Evolutionary conservation across 1,139 yeast species (phyloP).

Genomic region (Kurtzmaniella quercitrusa): DNA sequence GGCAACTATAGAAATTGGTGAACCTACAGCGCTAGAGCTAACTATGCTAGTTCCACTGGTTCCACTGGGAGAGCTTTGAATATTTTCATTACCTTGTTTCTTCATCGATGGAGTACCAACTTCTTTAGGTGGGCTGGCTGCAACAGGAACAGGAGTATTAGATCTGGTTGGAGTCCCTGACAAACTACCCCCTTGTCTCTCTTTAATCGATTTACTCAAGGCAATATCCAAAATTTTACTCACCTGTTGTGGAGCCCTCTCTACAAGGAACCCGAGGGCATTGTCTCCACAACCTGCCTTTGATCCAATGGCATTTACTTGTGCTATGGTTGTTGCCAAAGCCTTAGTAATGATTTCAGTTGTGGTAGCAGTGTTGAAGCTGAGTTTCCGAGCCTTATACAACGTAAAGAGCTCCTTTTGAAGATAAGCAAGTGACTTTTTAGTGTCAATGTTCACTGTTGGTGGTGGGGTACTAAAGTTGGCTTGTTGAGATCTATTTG

Average conservation of each 20-base stretch:
- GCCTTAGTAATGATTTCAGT: constrained; percentile 87
- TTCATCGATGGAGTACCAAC: neutral
- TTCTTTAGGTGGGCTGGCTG: neutral
- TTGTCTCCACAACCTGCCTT: constrained; percentile 80
- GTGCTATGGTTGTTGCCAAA: constrained; percentile 88
- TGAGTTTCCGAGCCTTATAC: constrained; percentile 64
- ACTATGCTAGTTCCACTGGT: too few relatives aligned
- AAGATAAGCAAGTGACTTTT: constrained; percentile 59
- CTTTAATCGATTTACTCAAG: constrained; percentile 71
- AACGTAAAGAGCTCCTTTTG: constrained; percentile 68
- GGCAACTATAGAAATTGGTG: neutral
- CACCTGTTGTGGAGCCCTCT: constrained; percentile 83
- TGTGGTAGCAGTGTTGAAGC: constrained; percentile 66
- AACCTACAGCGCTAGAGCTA: neutral
- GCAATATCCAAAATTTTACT: constrained; percentile 82
- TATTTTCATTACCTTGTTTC: neutral
- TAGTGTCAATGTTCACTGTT: constrained; percentile 51
- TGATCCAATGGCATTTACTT: constrained; percentile 81
- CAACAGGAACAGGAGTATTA: constrained; percentile 22
- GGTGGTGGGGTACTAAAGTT: constrained; percentile 12
- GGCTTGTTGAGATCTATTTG: constrained; percentile 34
- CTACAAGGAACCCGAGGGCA: constrained; percentile 75
- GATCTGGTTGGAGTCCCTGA: constrained; percentile 22
- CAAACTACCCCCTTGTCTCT: constrained; percentile 32
- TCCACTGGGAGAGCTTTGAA: neutral